Conservation (phyloP, 176 grass and related monocot species). For the Elaeis guineensis region DNA sequence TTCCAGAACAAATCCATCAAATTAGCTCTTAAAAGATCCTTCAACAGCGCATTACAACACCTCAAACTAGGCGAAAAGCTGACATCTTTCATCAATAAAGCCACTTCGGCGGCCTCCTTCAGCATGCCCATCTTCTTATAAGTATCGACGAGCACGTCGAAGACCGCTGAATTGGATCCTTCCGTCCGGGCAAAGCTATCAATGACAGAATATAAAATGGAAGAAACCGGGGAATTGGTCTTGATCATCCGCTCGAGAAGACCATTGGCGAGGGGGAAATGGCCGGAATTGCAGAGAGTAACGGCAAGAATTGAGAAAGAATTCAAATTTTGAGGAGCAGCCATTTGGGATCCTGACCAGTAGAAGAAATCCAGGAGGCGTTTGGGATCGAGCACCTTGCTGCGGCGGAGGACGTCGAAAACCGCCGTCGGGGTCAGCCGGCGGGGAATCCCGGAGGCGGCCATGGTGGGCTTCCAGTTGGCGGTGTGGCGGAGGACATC, state of each 20-base stretch:
- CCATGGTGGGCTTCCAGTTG: conserved; percentile 48
- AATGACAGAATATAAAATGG: conserved; percentile 33
- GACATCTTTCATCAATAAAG: conserved; percentile 38
- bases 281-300: conserved; percentile 28
- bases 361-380: conserved; percentile 71
- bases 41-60: conserved; percentile 65
- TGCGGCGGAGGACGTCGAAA: conserved; percentile 16
- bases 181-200: conserved; percentile 8
- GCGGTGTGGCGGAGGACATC: conserved; percentile 33
- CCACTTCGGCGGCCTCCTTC: conserved; percentile 29
- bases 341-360: conserved; percentile 27
- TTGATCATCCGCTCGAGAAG: conserved; percentile 50
- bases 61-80: conserved; percentile 38
- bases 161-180: conserved; percentile 20
- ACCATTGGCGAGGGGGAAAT: conserved; percentile 26
- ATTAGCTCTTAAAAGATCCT: conserved; percentile 48
- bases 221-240: conserved; percentile 17
- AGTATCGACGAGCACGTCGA: conserved; percentile 52
- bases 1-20: conserved; percentile 62
- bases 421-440: conserved; percentile 31
- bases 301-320: conserved; percentile 15
- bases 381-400: conserved; percentile 20
- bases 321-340: too few relatives aligned
- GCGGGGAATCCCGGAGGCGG: conserved; percentile 32
- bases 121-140: conserved; percentile 53